A percentile compares a stretch with the other conserved stretches of the same genome.
These are phyloP conservation scores for Aspergillus sparsus DNA, from an alignment of 495 filamentous ascomycete species.

Conservation along the genomic window DNA sequence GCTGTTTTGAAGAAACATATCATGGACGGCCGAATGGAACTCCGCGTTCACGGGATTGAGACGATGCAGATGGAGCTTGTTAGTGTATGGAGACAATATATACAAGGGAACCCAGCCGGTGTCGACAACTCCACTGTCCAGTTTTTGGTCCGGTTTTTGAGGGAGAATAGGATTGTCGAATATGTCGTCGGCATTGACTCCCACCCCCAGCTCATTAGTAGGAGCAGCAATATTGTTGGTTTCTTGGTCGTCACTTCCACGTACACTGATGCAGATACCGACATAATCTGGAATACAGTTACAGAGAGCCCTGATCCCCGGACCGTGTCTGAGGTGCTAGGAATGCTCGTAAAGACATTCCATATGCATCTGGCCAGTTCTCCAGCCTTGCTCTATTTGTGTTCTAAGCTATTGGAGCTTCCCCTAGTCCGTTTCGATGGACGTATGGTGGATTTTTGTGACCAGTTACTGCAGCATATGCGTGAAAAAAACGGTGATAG, in stretches of 20 bases:
- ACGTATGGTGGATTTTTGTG: conserved; percentile 52
- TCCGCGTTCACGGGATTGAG: conserved; percentile 72
- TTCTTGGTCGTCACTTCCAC: conserved; percentile 82
- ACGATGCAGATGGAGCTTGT: conserved; percentile 74
- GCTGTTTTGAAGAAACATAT: conserved; percentile 67
- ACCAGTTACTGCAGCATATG: conserved; percentile 40
- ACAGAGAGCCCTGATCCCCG: conserved; percentile 81
- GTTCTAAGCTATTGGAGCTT: conserved; percentile 68
- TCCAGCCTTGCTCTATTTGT: conserved; percentile 65
- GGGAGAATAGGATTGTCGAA: conserved; percentile 66
- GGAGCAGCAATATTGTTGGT: conserved; percentile 79
- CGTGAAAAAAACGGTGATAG: conserved; percentile 34
- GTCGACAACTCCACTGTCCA: conserved; percentile 55
- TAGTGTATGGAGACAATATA: conserved; percentile 55
- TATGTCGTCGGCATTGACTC: conserved; percentile 91
- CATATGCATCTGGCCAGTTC: conserved; percentile 52
- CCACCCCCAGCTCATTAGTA: conserved; percentile 82
- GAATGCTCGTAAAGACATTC: conserved; percentile 70
- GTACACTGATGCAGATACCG: conserved; percentile 71
- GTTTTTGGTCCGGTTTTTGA: conserved; percentile 66
- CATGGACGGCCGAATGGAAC: conserved; percentile 83
- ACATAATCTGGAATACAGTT: conserved; percentile 83
- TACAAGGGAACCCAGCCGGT: conserved; percentile 39
- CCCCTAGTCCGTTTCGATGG: conserved; percentile 62
- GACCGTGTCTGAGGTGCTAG: conserved; percentile 74